These are phyloP conservation scores for Colletotrichum musae DNA, from an alignment of 2,329 filamentous ascomycete species.

Conservation along the genomic window DNA sequence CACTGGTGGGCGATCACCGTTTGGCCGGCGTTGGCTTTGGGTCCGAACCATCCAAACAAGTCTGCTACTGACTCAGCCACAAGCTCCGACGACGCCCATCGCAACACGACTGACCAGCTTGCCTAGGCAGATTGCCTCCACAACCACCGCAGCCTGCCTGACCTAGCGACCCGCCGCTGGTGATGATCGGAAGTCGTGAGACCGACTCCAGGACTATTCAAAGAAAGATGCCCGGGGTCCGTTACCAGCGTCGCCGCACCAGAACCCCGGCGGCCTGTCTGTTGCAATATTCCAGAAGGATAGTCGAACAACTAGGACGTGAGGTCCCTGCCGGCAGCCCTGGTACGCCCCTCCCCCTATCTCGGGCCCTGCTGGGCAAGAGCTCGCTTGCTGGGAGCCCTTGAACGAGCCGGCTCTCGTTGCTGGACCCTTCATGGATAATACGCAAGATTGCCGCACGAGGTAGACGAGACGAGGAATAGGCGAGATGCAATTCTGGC, in stretches of 20 bases:
- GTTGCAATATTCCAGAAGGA: constrained; percentile 37
- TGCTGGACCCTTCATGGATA: constrained; percentile 37
- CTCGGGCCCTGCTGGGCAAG: constrained; percentile 32
- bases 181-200: constrained; percentile 24
- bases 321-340: constrained; percentile 24
- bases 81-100: constrained; percentile 19
- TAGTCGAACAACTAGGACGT: constrained; percentile 30
- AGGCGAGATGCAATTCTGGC: constrained; percentile 28
- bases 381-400: constrained; percentile 37
- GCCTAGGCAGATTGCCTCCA: background rate
- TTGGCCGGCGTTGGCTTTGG: constrained; percentile 12
- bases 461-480: constrained; percentile 30
- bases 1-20: constrained; percentile 28
- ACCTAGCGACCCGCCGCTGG: constrained; percentile 22
- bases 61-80: constrained; percentile 39
- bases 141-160: constrained; percentile 27
- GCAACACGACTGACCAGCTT: constrained; percentile 11
- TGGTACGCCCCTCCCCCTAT: constrained; percentile 40
- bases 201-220: constrained; percentile 26
- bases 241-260: constrained; percentile 27
- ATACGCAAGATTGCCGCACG: constrained; percentile 37
- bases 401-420: constrained; percentile 27
- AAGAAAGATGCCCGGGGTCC: constrained; percentile 32
- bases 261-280: constrained; percentile 10
- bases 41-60: constrained; percentile 19